Evolutionary conservation across 2,329 filamentous ascomycete genomes (phyloP), one percentile per base, ranked within the genome.

Genomic region (Ramichloridium luteum): DNA sequence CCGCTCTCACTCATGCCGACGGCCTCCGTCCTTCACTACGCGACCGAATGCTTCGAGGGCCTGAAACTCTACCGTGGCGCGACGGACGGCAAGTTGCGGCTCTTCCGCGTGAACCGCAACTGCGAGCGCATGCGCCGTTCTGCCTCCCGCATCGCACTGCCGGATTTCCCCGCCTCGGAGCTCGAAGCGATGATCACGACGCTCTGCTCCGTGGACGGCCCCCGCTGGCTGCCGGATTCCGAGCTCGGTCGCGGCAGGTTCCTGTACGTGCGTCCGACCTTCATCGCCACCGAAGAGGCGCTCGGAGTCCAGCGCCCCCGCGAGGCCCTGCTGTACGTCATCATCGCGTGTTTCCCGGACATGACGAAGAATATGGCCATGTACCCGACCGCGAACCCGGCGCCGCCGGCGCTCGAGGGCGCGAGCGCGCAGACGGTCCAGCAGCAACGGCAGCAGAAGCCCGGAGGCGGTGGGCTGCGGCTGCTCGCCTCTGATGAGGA

Each of bases 41-140:
- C 83, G 8, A 92, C 83, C 28, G 80, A 88, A 59, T 92, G 84
- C 58, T 93, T 92, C 61, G 84, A 93, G 60, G 84, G 84, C 9
- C 67, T 77, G 62, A 93, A 92, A 60, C 72, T 73, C 27, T 73
- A 74, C 55, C 76, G 72, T 51, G 61, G 75, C 54, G 58, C 70
- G 44, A 8, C 20, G 8, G 80, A 88, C 54, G 77, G 77, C 47
- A 71, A 70, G 48, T 68, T 86, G 34, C 76, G 81, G 37, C 62
- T 86, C 34, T 88, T 88, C 69, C 75, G 81, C n/a, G 77, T 80
- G 0, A 64, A 77, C 44, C 68, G 72, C 51, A 88, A 88, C 58
- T 72, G 74, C 49, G 64, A 65, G 43, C 75, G 82, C 45, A 74
- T 75, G 57, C 57, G 65, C 31, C 60, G 57, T 34, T 65, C 60